Base-by-base conservation (phyloP, 1,284 basidiomycete species). In the Trichosporon sp. region DNA sequence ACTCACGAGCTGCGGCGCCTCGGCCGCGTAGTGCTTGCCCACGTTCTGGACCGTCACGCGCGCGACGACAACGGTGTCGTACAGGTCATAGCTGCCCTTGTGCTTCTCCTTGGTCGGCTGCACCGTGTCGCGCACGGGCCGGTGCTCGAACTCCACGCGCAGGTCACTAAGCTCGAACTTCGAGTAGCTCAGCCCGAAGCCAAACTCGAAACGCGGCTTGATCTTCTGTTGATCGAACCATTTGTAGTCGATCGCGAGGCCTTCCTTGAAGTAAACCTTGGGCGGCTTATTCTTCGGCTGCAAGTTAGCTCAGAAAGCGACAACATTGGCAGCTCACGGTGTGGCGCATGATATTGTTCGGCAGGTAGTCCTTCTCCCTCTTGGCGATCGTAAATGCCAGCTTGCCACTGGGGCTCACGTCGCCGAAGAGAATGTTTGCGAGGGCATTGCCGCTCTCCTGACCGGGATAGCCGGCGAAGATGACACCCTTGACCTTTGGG, bases 391-490 rank as follows among this genome's bases (percentile, higher is more conserved):
- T 84, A 73, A 82, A 84, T 0, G 83, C 82, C 0, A 84, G 73
- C 71, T 78, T 78, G 36, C 87, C 91, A 52, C 87, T 87, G 0
- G 91, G 91, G 75, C 91, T 92, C 62, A 87, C 85, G 71, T 86
- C 86, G 34, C 91, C 91, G 63, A 89, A 87, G 2, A 93, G 78
- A 6, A 93, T 85, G 69, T 91, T 89, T 1, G 87, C 88, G 59
- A 93, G 87, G 14, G 89, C 89, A 62, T 89, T 87, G 0, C 91
- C 80, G 61, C 69, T 79, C 74, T 74, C 75, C 64, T 77, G 74
- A 1, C 72, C 91, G 57, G 91, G 85, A 72, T 92, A 91, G 85
- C 90, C 91, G 2, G 88, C 84, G 69, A 91, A 89, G 8, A 93
- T 80, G 58, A 92, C 84, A 6, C 85, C 84, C n/a, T 86, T 82